A percentile compares a stretch with the other conserved stretches of the same genome.
These are phyloP conservation scores for Phytopythium kandeliae DNA, from an alignment of 352 stramenopile genomes.

Conservation along the genomic window DNA sequence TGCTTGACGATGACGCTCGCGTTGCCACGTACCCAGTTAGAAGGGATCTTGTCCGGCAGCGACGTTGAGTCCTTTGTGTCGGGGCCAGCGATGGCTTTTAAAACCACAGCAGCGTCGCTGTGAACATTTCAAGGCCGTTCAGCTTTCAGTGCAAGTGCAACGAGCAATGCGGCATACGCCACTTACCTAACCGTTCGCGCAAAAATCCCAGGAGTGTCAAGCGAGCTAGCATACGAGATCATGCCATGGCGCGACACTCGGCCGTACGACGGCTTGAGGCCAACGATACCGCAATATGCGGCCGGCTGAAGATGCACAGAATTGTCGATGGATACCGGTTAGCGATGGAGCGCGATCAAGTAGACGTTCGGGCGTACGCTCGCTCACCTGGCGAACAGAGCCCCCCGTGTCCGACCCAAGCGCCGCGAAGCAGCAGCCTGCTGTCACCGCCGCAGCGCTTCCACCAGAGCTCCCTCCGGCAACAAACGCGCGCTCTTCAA, in stretches of 20 bases:
- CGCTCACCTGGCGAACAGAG: slow-evolving; percentile 88
- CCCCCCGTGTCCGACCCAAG: slow-evolving; percentile 98
- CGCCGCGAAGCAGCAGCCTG: slow-evolving; percentile 88
- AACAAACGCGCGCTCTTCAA: slow-evolving; percentile 51
- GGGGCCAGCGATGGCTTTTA: slow-evolving; percentile 74
- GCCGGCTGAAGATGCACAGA: slow-evolving; percentile 57
- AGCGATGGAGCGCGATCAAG: not conserved
- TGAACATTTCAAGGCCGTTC: not conserved
- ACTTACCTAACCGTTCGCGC: slow-evolving; percentile 70
- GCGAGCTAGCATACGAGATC: slow-evolving; percentile 95
- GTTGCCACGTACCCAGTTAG: slow-evolving; percentile 44
- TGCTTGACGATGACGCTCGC: not conserved
- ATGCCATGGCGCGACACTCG: slow-evolving; percentile 95
- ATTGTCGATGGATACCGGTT: not conserved
- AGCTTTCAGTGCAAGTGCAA: not conserved
- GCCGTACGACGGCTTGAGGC: slow-evolving; percentile 97
- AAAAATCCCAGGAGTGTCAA: slow-evolving; percentile 96
- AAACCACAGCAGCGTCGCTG: slow-evolving; percentile 71
- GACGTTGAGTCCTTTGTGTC: slow-evolving; percentile 85
- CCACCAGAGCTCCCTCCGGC: slow-evolving; percentile 94
- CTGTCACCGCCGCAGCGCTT: slow-evolving; percentile 90
- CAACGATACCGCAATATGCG: slow-evolving; percentile 94
- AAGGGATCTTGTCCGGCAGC: slow-evolving; percentile 32
- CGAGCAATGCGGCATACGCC: too few species aligned
- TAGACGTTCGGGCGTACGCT: not conserved